Conservation (phyloP, 75 land plant genomes). For the Pinus tabuliformis region DNA sequence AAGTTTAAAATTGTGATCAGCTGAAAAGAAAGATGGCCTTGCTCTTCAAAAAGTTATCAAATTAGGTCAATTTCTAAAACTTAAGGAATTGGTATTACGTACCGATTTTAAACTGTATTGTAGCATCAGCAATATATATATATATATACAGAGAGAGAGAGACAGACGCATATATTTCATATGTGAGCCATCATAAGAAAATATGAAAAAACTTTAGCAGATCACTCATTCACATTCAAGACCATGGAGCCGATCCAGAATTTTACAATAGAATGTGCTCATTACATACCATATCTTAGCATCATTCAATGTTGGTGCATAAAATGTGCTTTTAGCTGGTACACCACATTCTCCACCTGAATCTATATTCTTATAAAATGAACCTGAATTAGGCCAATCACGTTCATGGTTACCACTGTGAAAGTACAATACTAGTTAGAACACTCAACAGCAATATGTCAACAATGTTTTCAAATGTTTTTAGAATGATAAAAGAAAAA, state of each 20-base stretch:
- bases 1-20: too few species aligned
- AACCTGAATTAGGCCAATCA: slow-evolving; percentile 78
- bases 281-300: slow-evolving; percentile 68
- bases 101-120: too few species aligned
- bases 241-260: background rate
- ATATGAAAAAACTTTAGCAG: background rate
- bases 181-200: background rate
- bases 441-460: background rate
- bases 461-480: background rate
- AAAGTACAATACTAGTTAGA: slow-evolving; percentile 10
- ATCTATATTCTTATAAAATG: slow-evolving; percentile 61
- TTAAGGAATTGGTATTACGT: too few species aligned
- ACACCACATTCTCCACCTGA: slow-evolving; percentile 97
- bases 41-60: too few species aligned
- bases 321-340: slow-evolving; percentile 67
- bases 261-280: background rate
- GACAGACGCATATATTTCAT: background rate
- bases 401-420: slow-evolving; percentile 96
- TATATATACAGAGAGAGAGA: too few species aligned
- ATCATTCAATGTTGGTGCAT: slow-evolving; percentile 78
- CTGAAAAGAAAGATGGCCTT: too few species aligned
- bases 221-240: background rate
- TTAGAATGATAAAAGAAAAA: too few species aligned
- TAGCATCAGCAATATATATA: too few species aligned
- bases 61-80: too few species aligned